phyloP scores from a whole-genome alignment of 2,329 filamentous ascomycete species.

The Fusarium sarcochroum region DNA sequence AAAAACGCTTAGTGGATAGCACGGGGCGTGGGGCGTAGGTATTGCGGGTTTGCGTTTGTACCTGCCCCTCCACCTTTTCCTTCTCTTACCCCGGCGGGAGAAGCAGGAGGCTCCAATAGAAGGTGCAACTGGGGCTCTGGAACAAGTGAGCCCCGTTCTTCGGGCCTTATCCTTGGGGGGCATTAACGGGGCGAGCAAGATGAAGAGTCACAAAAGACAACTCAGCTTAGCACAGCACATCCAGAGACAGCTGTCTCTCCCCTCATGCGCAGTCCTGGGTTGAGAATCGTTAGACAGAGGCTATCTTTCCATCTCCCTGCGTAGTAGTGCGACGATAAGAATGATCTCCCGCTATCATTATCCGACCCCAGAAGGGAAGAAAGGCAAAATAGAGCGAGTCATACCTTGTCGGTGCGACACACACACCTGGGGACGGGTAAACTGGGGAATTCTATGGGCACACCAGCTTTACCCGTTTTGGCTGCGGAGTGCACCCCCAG shows the following conservation, averaged over 20 bases:
- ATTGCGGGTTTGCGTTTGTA: slow-evolving; percentile 27
- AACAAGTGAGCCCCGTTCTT: slow-evolving; percentile 45
- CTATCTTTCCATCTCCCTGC: slow-evolving; percentile 14
- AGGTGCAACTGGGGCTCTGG: slow-evolving; percentile 41
- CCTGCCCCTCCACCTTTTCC: slow-evolving; percentile 44
- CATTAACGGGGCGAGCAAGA: slow-evolving; percentile 40
- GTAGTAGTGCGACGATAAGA: slow-evolving; percentile 33
- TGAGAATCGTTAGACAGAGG: slow-evolving; percentile 1
- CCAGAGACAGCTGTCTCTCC: slow-evolving; percentile 23
- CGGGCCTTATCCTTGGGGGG: slow-evolving; percentile 43
- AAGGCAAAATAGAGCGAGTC: slow-evolving; percentile 39
- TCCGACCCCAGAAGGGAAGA: slow-evolving; percentile 36
- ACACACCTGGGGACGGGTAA: slow-evolving; percentile 32
- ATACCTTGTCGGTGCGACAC: slow-evolving; percentile 41
- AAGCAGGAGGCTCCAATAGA: slow-evolving; percentile 49
- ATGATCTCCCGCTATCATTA: slow-evolving; percentile 35
- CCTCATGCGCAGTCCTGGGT: slow-evolving; percentile 9
- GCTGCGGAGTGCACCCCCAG: slow-evolving; percentile 26
- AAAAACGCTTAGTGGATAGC: slow-evolving; percentile 18
- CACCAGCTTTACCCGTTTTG: slow-evolving; percentile 16
- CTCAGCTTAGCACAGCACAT: slow-evolving; percentile 29
- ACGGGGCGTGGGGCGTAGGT: slow-evolving; percentile 41
- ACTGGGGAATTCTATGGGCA: slow-evolving; percentile 37
- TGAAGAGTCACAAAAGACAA: slow-evolving; percentile 36
- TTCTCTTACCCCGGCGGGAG: slow-evolving; percentile 47